Base-by-base conservation (phyloP, 176 grass and related monocot genomes). In the Areca catechu region DNA sequence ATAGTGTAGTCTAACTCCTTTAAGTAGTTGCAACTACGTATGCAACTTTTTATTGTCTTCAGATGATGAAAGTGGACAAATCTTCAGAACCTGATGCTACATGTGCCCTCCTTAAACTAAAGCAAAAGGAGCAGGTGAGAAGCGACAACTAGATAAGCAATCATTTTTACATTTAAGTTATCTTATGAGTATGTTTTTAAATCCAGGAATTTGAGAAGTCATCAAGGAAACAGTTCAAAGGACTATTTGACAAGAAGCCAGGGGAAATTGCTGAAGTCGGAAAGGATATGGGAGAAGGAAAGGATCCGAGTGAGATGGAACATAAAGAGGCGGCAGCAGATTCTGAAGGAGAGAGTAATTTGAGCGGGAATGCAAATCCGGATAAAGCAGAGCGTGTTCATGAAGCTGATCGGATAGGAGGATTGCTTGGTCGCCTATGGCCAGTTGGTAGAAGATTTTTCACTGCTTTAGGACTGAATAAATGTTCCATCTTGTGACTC, bases 241-340 rank as follows among this genome's bases (percentile, higher is more conserved):
- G 93, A 3, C 69, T 98, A 19, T 98, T 98, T 63, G 93, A 98
- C 63, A 98, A 88, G 80, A 98, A 92, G 50, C 93, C 93, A 4
- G 87, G 93, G 5, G 87, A 92, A 73, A 98, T 98, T 56, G 78
- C 87, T 22, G 78, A 80, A 74, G 78, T 83, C n/a, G 69, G 66
- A 17, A 60, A 2, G 16, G 84, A 82, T 58, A 16, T 25, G 2
- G 58, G 61, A 58, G 76, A 55, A 24, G 69, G 57, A 48, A 73
- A 73, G 58, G 55, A 15, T 17, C 43, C 1, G 3, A 22, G 29
- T 18, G 48, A 72, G 14, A 4, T 16, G 2, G 53, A 49, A 21
- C 53, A 4, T 22, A 66, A 77, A 50, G 67, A 24, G 28, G 78
- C 73, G 62, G 50, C 55, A 20, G 65, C 17, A 48, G 52, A 50